Evolutionary conservation across 345 rosid species (phyloP).

Genomic region (Eucalyptus shirleyi): DNA sequence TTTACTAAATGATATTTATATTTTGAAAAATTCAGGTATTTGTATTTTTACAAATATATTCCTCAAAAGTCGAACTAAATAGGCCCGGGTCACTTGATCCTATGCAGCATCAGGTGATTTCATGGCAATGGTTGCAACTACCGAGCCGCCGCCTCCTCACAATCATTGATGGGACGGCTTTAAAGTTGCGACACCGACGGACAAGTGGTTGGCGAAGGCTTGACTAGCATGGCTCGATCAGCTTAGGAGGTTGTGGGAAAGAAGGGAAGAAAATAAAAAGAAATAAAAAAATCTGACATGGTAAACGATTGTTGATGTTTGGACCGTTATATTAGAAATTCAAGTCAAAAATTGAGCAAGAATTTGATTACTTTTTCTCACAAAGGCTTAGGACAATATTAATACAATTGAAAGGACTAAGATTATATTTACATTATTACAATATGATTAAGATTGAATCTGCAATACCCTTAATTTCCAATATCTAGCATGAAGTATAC

Average conservation of each 20-base stretch:
- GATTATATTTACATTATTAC: not conserved
- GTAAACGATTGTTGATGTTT: not conserved
- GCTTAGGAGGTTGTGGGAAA: not conserved
- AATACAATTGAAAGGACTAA: not conserved
- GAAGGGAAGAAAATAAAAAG: not conserved
- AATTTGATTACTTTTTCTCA: not conserved
- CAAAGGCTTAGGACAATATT: not conserved
- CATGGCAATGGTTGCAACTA: not conserved
- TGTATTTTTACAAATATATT: no score
- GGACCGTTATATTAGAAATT: not conserved
- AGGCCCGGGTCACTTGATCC: not conserved
- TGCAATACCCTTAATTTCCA: not conserved
- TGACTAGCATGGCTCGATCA: not conserved
- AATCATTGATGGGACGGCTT: not conserved
- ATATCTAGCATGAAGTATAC: not conserved
- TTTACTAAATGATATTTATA: rapidly evolving
- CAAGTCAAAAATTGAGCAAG: not conserved
- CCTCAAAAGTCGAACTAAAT: rapidly evolving
- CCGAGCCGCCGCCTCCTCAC: not conserved
- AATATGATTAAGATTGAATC: not conserved
- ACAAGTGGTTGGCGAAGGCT: not conserved
- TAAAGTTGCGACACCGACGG: not conserved
- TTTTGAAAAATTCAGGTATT: rapidly evolving
- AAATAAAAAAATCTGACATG: not conserved
- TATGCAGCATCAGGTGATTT: not conserved